Base-by-base conservation (phyloP, 2,329 filamentous ascomycete genomes). In the Fusarium praegraminearum region DNA sequence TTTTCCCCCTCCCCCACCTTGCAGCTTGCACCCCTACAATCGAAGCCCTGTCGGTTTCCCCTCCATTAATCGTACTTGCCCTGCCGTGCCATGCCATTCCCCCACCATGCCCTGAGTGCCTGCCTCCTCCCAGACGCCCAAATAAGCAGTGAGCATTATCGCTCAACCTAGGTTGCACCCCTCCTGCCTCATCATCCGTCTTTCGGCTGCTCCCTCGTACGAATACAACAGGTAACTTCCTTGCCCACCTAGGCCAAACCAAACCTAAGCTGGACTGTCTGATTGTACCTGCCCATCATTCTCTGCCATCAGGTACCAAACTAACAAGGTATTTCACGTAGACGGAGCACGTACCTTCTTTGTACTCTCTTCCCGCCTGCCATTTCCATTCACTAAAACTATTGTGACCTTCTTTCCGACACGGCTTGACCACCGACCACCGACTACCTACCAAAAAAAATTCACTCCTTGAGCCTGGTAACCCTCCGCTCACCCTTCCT, bases 391-490 rank as follows among this genome's bases (percentile, higher is more conserved):
- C 46, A 52, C 54, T 57, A 52, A 55, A 55, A 53, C 60, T 44
- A 62, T 44, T 63, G 57, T 46, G 36, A 63, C 57, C 47, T 47
- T 62, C 44, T 62, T 62, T 62, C 60, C 60, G 57, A 62, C 40
- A 32, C 57, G 57, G 60, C 57, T 63, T 63, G 60, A 63, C 60
- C 57, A 63, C 57, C 41, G 56, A 72, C 67, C 62, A 64, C 62
- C 53, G 55, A 67, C 57, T 65, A 59, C 62, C 45, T 47, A 50
- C 57, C 35, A 35, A 30, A 32, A 66, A 71, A 75, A 73, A 73
- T 56, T 69, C 61, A 62, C 47, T 70, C 67, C 70, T 70, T 66
- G 65, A 62, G 65, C 54, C 70, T 72, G 62, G 65, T 65, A 70
- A 67, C 65, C 65, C 68, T 76, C 67, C 61, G 63, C 65, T 71